phyloP scores from a whole-genome alignment of 352 stramenopile species.

The Globisporangium perplexum region DNA sequence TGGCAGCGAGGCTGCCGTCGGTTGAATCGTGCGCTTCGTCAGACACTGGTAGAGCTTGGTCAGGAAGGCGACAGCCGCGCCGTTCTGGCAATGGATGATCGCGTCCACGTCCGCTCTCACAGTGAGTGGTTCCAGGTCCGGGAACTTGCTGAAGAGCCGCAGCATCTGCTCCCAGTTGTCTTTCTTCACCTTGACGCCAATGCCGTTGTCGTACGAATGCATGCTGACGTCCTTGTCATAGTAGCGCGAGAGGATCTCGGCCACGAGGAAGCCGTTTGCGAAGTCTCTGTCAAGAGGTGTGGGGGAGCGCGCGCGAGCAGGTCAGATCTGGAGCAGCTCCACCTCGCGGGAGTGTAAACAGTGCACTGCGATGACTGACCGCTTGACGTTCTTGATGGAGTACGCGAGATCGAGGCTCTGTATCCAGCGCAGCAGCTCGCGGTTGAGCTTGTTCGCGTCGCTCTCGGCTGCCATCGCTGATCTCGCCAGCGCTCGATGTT shows the following conservation, averaged over 20 bases:
- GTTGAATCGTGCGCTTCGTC: constrained; percentile 85
- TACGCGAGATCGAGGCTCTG: constrained; percentile 92
- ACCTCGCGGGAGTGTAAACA: constrained; percentile 4
- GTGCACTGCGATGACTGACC: constrained; percentile 23
- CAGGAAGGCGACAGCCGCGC: constrained; percentile 77
- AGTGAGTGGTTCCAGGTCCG: constrained; percentile 57
- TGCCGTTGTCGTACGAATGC: constrained; percentile 92
- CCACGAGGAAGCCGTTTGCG: constrained; percentile 88
- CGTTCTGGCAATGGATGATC: constrained; percentile 90
- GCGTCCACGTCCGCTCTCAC: constrained; percentile 58
- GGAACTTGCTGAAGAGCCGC: constrained; percentile 72
- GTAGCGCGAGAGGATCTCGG: constrained; percentile 90
- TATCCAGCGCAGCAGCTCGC: constrained; percentile 90
- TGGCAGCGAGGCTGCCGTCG: constrained; percentile 15
- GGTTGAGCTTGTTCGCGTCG: constrained; percentile 69
- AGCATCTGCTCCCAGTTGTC: constrained; percentile 90
- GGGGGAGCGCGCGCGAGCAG: neutral
- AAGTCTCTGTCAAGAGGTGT: constrained; percentile 58
- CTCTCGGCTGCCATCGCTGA: constrained; percentile 10
- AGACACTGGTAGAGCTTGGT: constrained; percentile 88
- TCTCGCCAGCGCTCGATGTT: too few species aligned
- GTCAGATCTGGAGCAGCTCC: neutral
- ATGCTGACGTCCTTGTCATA: constrained; percentile 92
- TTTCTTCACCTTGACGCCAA: constrained; percentile 86
- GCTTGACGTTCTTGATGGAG: constrained; percentile 92